Evolutionary conservation across 257 asterid genomes (phyloP), one percentile per base, ranked within the genome.

Genomic region (Osmanthus fragrans): DNA sequence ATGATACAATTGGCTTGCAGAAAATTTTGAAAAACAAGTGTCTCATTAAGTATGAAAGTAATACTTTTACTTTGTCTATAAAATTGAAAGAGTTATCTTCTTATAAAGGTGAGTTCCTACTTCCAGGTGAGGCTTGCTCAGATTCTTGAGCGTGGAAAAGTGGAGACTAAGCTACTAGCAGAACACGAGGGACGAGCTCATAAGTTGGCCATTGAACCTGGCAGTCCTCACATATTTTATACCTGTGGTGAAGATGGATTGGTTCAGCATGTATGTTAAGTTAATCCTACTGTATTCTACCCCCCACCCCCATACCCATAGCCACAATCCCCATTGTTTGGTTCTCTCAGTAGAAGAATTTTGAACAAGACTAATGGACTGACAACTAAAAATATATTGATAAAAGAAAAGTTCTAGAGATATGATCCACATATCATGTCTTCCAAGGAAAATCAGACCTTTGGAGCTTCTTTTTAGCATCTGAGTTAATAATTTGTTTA

Each of bases 231-330:
- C 85, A 86, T 85, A 37, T 76, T 95, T 65, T 95, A 91, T 87
- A 91, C 96, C 45, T 95, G 99, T 80, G 98, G 97, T 36, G 97
- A 91, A 84, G 97, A 95, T 87, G 98, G 97, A 74, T 39, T 90
- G 74, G 99, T 95, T 81, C 96, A 89, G 78, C 99, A 86, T 85
- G 99, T 95, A 84, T 90, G 97, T 81, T 71, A 16, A 40, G 10
- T 51, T 77, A 9, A 58, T 51, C 45, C 4, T 16, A n/a, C 65
- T n/a, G 5, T 56, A 54, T 18, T 54, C 27, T 18, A 51, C 19
- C 9, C 11, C 29, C 27, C 30, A 10, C 7, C 12, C 12, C 45
- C 11, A 39, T 1, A 8, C 47, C 47, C 3, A 9, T 1, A 10
- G 15, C 15, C 3, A 9, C 47, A 45, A 10, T 71, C 76, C 25